phyloP scores from a whole-genome alignment of 2,329 filamentous ascomycete genomes.

The Spiromastix sp. region DNA sequence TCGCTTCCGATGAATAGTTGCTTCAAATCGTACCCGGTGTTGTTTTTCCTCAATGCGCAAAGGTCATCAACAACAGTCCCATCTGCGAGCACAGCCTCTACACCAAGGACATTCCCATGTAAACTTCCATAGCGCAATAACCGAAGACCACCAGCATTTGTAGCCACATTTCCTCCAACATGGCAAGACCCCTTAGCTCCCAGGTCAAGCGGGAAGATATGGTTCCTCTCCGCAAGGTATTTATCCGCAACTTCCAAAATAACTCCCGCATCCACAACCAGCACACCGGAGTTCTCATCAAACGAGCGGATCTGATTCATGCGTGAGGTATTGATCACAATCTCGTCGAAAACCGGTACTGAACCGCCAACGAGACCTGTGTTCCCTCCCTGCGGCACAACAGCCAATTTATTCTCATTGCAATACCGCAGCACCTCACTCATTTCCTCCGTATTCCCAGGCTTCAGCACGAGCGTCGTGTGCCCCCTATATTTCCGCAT shows the following conservation, averaged over 20 bases:
- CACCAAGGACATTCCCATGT: slow-evolving; percentile 82
- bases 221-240: slow-evolving; percentile 67
- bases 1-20: slow-evolving; percentile 94
- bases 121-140: slow-evolving; percentile 87
- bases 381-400: slow-evolving; percentile 95
- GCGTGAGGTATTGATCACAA: slow-evolving; percentile 78
- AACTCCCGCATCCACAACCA: slow-evolving; percentile 83
- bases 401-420: slow-evolving; percentile 82
- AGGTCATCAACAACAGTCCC: slow-evolving; percentile 88
- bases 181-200: slow-evolving; percentile 96
- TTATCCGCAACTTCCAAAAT: slow-evolving; percentile 84
- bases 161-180: slow-evolving; percentile 89
- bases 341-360: slow-evolving; percentile 96
- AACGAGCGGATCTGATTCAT: slow-evolving; percentile 91
- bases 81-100: slow-evolving; percentile 89
- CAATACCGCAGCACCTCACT: slow-evolving; percentile 89
- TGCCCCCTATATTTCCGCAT: slow-evolving; percentile 98
- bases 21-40: slow-evolving; percentile 95
- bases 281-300: slow-evolving; percentile 80
- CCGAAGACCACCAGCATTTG: slow-evolving; percentile 86
- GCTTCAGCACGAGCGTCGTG: slow-evolving; percentile 76
- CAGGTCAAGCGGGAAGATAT: slow-evolving; percentile 94
- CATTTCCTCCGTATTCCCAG: slow-evolving; percentile 73
- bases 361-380: slow-evolving; percentile 92
- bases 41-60: slow-evolving; percentile 86